Evolutionary conservation across 371 early-diverging fungal species (phyloP).

Genomic region (Circinella umbellata): DNA sequence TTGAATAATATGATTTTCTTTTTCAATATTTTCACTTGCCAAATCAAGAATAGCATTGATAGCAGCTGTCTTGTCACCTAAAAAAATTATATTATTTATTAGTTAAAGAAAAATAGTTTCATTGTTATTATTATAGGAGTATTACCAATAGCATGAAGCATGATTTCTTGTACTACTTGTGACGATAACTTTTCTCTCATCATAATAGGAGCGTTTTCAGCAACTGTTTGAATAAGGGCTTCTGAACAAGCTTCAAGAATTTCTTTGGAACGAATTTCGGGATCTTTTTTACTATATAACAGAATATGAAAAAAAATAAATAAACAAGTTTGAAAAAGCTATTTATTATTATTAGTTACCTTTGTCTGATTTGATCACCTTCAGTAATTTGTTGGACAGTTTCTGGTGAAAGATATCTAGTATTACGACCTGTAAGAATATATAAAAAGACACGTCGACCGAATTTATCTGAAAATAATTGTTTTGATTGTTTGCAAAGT

Average conservation of each 20-base stretch:
- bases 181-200: constrained; percentile 69
- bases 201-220: constrained; percentile 53
- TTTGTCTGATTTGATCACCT: constrained; percentile 69
- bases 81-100: neutral
- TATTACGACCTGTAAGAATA: constrained; percentile 74
- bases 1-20: constrained; percentile 60
- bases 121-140: too few relatives aligned
- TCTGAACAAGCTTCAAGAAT: constrained; percentile 63
- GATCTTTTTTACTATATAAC: constrained; percentile 71
- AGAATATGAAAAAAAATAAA: neutral
- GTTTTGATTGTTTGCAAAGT: constrained; percentile 59
- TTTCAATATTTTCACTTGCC: constrained; percentile 50
- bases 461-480: constrained; percentile 70
- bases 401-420: constrained; percentile 70
- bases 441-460: constrained; percentile 79
- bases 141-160: constrained; percentile 67
- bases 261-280: constrained; percentile 65
- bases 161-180: constrained; percentile 73
- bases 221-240: constrained; percentile 64
- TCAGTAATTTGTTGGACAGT: constrained; percentile 65
- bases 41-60: constrained; percentile 54
- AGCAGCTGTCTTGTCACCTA: constrained; percentile 54
- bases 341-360: too few relatives aligned
- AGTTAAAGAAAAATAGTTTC: too few relatives aligned
- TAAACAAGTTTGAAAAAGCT: neutral